Conservation (phyloP, 2,329 filamentous ascomycete genomes). For the Davidsoniella eucalypti region DNA sequence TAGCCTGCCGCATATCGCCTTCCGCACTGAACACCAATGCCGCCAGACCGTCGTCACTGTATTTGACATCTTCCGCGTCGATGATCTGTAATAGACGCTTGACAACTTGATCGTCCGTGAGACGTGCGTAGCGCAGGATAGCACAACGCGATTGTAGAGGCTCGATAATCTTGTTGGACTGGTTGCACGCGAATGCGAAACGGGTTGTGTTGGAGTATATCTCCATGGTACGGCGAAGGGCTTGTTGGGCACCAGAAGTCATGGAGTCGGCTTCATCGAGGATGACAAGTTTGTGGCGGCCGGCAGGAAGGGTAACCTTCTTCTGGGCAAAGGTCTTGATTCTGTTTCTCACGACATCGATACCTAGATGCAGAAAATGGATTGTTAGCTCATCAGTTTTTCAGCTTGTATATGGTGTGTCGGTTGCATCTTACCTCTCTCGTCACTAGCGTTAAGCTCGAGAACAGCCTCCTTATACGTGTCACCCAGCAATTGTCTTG, state of each 20-base stretch:
- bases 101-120: constrained; percentile 86
- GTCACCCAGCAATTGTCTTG: constrained; percentile 77
- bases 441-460: constrained; percentile 91
- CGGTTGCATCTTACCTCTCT: constrained; percentile 46
- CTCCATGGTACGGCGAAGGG: constrained; percentile 90
- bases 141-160: constrained; percentile 94
- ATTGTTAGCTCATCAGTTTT: not conserved
- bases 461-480: constrained; percentile 95
- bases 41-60: constrained; percentile 83
- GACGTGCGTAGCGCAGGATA: constrained; percentile 79
- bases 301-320: constrained; percentile 84
- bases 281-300: constrained; percentile 90
- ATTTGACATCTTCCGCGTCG: constrained; percentile 77
- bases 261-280: constrained; percentile 97
- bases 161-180: constrained; percentile 98
- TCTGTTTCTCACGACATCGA: constrained; percentile 89
- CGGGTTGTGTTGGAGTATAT: constrained; percentile 94
- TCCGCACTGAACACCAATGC: constrained; percentile 96
- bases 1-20: constrained; percentile 96
- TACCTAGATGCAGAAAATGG: constrained; percentile 36
- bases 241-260: constrained; percentile 93
- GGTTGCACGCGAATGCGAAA: constrained; percentile 96
- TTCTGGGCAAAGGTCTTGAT: constrained; percentile 99
- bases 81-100: constrained; percentile 84
- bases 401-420: constrained; percentile 30